Base-by-base conservation (phyloP, 2,329 filamentous ascomycete genomes). In the Phyllosticta capitalensis region DNA sequence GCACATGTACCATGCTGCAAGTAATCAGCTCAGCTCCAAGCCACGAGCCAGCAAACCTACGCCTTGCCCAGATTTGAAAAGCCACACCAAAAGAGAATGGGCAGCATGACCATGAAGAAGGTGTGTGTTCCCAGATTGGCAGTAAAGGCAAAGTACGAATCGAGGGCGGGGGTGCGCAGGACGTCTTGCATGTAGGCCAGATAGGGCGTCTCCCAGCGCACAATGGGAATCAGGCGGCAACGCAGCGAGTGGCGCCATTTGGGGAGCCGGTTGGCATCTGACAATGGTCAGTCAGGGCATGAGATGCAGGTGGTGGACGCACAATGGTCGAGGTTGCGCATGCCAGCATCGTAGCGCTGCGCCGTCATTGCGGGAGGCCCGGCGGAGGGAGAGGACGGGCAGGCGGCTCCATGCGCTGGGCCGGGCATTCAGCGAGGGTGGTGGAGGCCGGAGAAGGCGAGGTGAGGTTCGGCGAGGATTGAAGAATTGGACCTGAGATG, bases 41-140 rank as follows among this genome's bases (percentile, higher is more conserved):
- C 50, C 61, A 54, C 55, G 54, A 60, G 61, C 58, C 49, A 49
- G 52, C 62, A 59, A 59, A 80, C 86, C 67, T 85, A 95, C 90
- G 87, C 92, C 78, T 94, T 88, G 59, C 90, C 94, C 65, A 95
- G 83, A 63, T 82, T 85, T 51, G 88, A 86, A 74, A 92, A 89
- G 58, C 92, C 92, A 68, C 90, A 96, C 94, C 94, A 99, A 78
- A 97, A 97, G 66, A 96, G 82, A 64, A 97, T 90, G 5, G 94
- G 94, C 68, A 99, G 78, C 61, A 90, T 88, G 65, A 96, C 82
- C 92, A 97, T 97, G 79, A 96, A 99, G 78, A 96, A 97, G 0
- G 94, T 99, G 75, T 99, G 94, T 0, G 94, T 99, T 65, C 94
- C 90, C 59, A 97, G 83, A 73, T 97, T 99, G 64, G 94, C 94